A percentile compares a stretch with the other conserved stretches of the same genome.
Evolutionary conservation across 305 asterid genomes (phyloP).

Genomic region (Rubia peregrina): DNA sequence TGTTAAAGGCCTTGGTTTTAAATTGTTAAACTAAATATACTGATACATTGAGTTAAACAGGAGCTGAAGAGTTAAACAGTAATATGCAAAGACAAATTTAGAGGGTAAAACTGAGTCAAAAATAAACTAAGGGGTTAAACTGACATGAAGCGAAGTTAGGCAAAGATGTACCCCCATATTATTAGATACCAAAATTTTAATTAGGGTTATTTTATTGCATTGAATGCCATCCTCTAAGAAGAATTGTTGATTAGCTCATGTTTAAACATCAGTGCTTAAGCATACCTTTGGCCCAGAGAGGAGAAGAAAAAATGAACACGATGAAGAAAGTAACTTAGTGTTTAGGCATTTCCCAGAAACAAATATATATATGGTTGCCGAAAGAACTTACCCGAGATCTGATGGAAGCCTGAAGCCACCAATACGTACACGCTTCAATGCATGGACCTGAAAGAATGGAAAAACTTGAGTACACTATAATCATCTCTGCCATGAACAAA

Average conservation of each 20-base stretch:
- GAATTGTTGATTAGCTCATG: background rate
- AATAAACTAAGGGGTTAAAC: too few species aligned
- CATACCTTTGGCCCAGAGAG: background rate
- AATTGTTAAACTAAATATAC: background rate
- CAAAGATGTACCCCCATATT: background rate
- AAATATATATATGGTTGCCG: background rate
- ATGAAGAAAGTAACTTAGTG: background rate
- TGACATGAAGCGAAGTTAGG: background rate
- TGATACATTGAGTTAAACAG: background rate
- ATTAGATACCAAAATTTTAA: background rate
- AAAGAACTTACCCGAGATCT: slow-evolving; percentile 69
- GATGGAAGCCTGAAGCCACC: slow-evolving; percentile 91
- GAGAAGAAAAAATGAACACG: background rate
- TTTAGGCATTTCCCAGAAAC: background rate
- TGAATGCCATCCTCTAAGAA: background rate
- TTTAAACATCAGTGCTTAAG: background rate
- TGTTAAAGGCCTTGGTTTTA: background rate
- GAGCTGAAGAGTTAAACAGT: too few species aligned
- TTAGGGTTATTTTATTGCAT: background rate
- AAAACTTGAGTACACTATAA: background rate
- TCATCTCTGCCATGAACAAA: background rate
- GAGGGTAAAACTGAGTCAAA: too few species aligned
- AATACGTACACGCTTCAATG: slow-evolving; percentile 82
- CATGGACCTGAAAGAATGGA: slow-evolving; percentile 54
- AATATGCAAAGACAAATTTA: too few species aligned